Percentiles rank a stretch among this genome's conserved stretches.
These are phyloP conservation scores for Mycena olivaceomarginata DNA, from an alignment of 768 basidiomycete genomes.

Conservation along the genomic window DNA sequence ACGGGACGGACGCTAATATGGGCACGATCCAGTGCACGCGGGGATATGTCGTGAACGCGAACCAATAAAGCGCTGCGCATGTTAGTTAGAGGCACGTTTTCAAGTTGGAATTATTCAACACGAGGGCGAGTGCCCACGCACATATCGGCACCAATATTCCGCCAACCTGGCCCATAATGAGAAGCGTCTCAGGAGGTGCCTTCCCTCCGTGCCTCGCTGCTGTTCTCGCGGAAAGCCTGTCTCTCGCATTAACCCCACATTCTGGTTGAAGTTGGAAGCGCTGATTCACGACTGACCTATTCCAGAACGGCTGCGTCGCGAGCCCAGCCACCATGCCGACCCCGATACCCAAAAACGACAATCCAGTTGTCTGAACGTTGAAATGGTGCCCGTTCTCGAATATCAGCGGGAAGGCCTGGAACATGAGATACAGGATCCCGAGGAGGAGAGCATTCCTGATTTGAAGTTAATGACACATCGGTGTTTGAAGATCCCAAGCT, in stretches of 20 bases:
- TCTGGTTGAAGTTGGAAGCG: neutral
- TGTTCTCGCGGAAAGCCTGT: constrained; percentile 61
- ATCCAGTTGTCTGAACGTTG: constrained; percentile 69
- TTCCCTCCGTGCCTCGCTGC: constrained; percentile 61
- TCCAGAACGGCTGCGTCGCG: constrained; percentile 73
- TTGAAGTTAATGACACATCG: constrained; percentile 54
- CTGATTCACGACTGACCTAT: constrained; percentile 64
- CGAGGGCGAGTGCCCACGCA: constrained; percentile 56
- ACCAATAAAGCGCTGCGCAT: constrained; percentile 73
- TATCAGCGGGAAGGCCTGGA: constrained; percentile 77
- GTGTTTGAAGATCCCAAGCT: constrained; percentile 55
- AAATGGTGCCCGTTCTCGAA: constrained; percentile 69
- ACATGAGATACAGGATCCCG: constrained; percentile 78
- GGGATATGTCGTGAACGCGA: constrained; percentile 73
- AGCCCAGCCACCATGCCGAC: constrained; percentile 73
- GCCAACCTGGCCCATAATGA: constrained; percentile 82
- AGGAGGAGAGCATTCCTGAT: constrained; percentile 78
- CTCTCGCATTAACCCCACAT: neutral
- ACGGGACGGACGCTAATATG: constrained; percentile 79
- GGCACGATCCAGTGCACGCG: constrained; percentile 79
- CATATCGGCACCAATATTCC: constrained; percentile 78
- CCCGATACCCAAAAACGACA: constrained; percentile 78
- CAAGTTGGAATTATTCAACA: constrained; percentile 47
- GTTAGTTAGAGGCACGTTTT: constrained; percentile 49
- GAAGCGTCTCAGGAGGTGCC: constrained; percentile 79